phyloP scores from a whole-genome alignment of 805 yeast genomes.

The Vanderwaltozyma verrucispora region DNA sequence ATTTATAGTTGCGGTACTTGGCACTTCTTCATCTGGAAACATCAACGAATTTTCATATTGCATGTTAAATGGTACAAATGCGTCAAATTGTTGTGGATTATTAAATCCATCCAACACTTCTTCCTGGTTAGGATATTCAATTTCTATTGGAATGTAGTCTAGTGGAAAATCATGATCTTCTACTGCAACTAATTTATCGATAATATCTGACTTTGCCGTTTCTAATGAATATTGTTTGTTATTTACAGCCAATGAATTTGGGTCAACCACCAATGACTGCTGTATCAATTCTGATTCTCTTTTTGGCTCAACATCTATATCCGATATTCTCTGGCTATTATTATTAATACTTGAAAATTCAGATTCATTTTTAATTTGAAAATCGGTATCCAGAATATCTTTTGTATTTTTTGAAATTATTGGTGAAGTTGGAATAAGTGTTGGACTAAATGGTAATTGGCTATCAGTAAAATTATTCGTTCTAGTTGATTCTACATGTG shows the following conservation, averaged over 20 bases:
- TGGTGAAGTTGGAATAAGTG: not conserved
- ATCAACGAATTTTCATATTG: constrained; percentile 4
- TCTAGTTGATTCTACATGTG: constrained; percentile 1
- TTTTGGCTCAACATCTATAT: not conserved
- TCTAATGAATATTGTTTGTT: not conserved
- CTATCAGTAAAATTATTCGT: not conserved
- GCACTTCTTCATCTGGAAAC: constrained; percentile 10
- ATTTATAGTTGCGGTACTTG: constrained; percentile 8
- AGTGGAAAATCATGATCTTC: constrained; percentile 62
- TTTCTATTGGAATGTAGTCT: constrained; percentile 47
- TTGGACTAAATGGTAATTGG: not conserved
- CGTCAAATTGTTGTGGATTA: constrained; percentile 2
- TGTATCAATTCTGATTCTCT: constrained; percentile 3
- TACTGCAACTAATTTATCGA: not conserved
- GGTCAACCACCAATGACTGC: constrained; percentile 13
- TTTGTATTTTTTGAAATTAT: not conserved
- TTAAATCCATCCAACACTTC: constrained; percentile 5
- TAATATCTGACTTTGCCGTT: not conserved
- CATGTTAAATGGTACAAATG: constrained; percentile 4
- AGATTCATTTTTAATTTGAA: not conserved
- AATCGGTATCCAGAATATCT: constrained; percentile 1
- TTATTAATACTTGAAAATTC: not conserved
- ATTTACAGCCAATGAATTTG: constrained; percentile 7
- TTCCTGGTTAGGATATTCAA: constrained; percentile 26
- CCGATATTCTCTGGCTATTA: too few relatives aligned